These are phyloP conservation scores for Trametes cinnabarina DNA, from an alignment of 768 basidiomycete genomes.

Conservation along the genomic window DNA sequence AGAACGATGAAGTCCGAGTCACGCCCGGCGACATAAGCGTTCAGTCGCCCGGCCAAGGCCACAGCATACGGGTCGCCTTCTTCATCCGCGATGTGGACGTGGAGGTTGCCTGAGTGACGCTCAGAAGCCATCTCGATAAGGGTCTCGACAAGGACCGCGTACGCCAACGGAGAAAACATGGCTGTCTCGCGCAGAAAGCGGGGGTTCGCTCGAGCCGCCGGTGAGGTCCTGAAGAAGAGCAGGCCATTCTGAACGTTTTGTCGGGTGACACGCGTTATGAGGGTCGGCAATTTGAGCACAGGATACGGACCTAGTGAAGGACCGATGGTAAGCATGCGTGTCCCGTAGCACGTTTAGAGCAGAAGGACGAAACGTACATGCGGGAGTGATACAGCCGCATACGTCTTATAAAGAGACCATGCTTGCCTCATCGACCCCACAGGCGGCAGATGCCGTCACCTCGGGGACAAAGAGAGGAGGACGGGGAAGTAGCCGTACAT, in stretches of 20 bases:
- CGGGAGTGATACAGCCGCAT: neutral
- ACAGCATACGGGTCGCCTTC: conserved; percentile 86
- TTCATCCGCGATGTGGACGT: conserved; percentile 73
- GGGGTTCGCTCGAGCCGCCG: conserved; percentile 55
- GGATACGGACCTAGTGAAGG: conserved; percentile 59
- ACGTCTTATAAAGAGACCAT: too few species aligned
- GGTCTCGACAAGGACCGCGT: conserved; percentile 56
- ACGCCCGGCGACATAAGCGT: conserved; percentile 71
- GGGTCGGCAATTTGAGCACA: conserved; percentile 68
- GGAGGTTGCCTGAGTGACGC: conserved; percentile 29
- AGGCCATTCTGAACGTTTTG: conserved; percentile 58
- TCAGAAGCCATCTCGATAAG: conserved; percentile 35
- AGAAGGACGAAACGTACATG: neutral
- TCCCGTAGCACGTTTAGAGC: neutral
- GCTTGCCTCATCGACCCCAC: too few species aligned
- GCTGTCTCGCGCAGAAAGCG: conserved; percentile 72
- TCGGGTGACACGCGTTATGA: conserved; percentile 56
- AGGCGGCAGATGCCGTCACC: too few species aligned
- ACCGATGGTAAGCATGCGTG: neutral
- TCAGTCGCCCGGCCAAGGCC: conserved; percentile 70
- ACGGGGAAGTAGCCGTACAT: too few species aligned
- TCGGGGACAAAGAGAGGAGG: too few species aligned
- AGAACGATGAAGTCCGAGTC: conserved; percentile 85
- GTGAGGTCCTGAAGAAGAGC: conserved; percentile 81
- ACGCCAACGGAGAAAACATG: conserved; percentile 69